Conservation (phyloP, 352 stramenopile genomes). For the Aphanomyces astaci region DNA sequence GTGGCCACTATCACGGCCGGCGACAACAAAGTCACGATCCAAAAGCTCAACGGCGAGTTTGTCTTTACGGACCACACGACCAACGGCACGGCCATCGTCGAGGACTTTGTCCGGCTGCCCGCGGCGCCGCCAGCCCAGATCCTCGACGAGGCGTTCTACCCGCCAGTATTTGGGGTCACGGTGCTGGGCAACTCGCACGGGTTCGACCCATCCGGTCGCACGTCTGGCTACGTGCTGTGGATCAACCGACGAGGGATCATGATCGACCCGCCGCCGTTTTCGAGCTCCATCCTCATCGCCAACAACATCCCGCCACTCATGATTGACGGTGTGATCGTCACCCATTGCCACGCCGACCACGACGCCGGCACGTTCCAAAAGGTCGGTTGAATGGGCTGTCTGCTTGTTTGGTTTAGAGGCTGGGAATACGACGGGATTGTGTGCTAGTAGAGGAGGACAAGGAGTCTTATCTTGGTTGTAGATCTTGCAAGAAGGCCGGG, state of each 20-base stretch:
- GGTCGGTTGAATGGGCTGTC: not conserved
- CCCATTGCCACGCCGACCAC: slow-evolving; percentile 94
- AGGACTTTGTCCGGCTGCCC: slow-evolving; percentile 48
- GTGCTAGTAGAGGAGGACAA: not conserved
- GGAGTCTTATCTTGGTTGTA: not conserved
- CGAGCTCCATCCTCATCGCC: slow-evolving; percentile 70
- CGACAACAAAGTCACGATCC: slow-evolving; percentile 58
- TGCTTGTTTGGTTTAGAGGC: too few relatives aligned
- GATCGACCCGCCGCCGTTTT: slow-evolving; percentile 93
- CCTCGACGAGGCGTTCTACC: slow-evolving; percentile 79
- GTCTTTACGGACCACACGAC: slow-evolving; percentile 57
- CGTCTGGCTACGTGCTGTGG: slow-evolving; percentile 95
- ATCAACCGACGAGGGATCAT: slow-evolving; percentile 95
- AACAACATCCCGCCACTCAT: slow-evolving; percentile 87
- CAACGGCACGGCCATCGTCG: slow-evolving; percentile 27
- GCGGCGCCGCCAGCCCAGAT: slow-evolving; percentile 31
- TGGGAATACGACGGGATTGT: not conserved
- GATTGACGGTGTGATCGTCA: slow-evolving; percentile 95
- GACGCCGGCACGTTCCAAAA: slow-evolving; percentile 96
- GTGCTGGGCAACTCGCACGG: slow-evolving; percentile 93
- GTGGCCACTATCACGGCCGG: slow-evolving; percentile 49
- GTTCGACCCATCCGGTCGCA: slow-evolving; percentile 91
- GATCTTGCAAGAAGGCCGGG: slow-evolving; percentile 89
- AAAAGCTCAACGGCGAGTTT: slow-evolving; percentile 53
- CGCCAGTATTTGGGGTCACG: slow-evolving; percentile 92